phyloP scores from a whole-genome alignment of 331 rosid species.

The Rhamnella rubrinervis region DNA sequence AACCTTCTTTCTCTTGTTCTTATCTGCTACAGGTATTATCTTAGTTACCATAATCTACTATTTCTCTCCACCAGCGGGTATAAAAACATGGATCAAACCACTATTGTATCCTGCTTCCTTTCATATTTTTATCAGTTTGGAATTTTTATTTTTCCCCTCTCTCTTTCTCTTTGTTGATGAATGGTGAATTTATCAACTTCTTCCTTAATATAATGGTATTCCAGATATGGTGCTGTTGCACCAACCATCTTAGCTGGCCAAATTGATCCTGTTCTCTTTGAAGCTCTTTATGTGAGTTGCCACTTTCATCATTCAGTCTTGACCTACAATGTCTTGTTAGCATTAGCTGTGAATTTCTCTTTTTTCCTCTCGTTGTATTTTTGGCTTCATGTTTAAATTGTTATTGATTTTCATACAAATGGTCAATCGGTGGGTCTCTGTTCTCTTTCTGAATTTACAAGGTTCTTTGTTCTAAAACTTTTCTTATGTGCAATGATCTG shows the following conservation, averaged over 20 bases:
- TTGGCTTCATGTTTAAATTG: not conserved
- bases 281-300: conserved; percentile 89
- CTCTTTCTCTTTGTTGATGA: conserved; percentile 5
- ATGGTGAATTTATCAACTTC: conserved; percentile 14
- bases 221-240: conserved; percentile 88
- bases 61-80: conserved; percentile 73
- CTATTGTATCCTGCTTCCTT: conserved; percentile 79
- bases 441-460: conserved; percentile 11
- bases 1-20: conserved; percentile 29
- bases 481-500: conserved; percentile 35
- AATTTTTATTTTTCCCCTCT: conserved; percentile 20
- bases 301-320: conserved; percentile 1
- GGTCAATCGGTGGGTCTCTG: not conserved
- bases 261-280: conserved; percentile 84
- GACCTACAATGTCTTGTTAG: conserved; percentile 15
- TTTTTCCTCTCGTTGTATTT: not conserved
- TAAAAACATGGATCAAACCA: conserved; percentile 68
- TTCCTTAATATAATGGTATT: conserved; percentile 60
- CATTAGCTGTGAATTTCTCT: conserved; percentile 8
- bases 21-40: conserved; percentile 62
- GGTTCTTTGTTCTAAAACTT: conserved; percentile 16
- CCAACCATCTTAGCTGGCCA: conserved; percentile 90
- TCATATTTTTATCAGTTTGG: conserved; percentile 16
- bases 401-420: not conserved
- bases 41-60: conserved; percentile 86